Conservation (phyloP, 495 filamentous ascomycete genomes). For the Aspergillus bertholletiae region DNA sequence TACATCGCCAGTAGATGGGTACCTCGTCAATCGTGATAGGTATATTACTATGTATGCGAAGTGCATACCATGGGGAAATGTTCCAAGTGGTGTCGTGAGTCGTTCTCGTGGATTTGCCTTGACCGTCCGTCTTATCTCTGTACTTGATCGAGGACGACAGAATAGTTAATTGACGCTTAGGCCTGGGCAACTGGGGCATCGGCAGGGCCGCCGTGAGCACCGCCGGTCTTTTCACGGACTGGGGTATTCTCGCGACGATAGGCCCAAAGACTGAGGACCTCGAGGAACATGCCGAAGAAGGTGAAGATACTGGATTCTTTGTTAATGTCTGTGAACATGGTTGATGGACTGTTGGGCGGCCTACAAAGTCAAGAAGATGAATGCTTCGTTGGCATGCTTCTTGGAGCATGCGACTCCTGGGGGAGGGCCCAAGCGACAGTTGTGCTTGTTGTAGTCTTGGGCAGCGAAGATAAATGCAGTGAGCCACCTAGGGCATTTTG, state of each 20-base stretch:
- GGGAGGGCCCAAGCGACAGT: slow-evolving; percentile 32
- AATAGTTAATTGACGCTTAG: not conserved
- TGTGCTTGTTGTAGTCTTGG: slow-evolving; percentile 46
- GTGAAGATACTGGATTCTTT: slow-evolving; percentile 28
- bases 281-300: slow-evolving; percentile 52
- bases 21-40: not conserved
- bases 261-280: slow-evolving; percentile 49
- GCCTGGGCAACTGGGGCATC: slow-evolving; percentile 14
- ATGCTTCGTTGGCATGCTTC: slow-evolving; percentile 53
- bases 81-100: not conserved
- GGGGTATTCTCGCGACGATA: slow-evolving; percentile 25
- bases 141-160: not conserved
- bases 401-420: slow-evolving; percentile 24
- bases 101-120: not conserved
- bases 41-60: not conserved
- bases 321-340: not conserved
- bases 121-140: not conserved
- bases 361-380: slow-evolving; percentile 61
- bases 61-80: not conserved
- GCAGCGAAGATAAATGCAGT: slow-evolving; percentile 58
- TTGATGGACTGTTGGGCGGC: slow-evolving; percentile 8
- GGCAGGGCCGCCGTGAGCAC: slow-evolving; percentile 29
- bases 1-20: not conserved
- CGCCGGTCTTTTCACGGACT: slow-evolving; percentile 22
- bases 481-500: slow-evolving; percentile 44